Base-by-base conservation (phyloP, 2,329 filamentous ascomycete species). In the Penicillium sp. region DNA sequence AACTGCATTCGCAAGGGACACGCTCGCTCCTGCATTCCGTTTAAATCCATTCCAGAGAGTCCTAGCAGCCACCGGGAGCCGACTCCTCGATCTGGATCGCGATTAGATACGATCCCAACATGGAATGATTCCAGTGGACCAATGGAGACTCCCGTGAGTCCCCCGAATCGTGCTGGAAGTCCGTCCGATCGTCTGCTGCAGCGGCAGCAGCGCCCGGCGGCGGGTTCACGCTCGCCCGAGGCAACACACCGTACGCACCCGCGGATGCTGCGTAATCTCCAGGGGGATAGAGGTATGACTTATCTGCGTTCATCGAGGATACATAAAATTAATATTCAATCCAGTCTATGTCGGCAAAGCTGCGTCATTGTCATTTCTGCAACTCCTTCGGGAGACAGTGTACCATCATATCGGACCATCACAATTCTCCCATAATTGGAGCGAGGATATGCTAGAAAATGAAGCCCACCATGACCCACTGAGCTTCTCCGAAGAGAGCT, bases 361-460 rank as follows among this genome's bases (percentile, higher is more conserved):
- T 8, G 70, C 70, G 2, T 72, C 70, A 73, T 70, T 86, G 14
- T 85, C 83, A 0, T 86, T 86, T 56, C 69, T 86, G 1, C 81
- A 85, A 55, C 76, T 84, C 35, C 72, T 84, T 14, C 76, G 81
- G 14, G 74, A 79, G 80, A 60, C 66, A 1, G 68, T 73, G 26
- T 77, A 78, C 10, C 78, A 79, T 31, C 77, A 83, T 57, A 82
- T 84, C 54, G 82, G 82, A 0, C 81, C 81, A 1, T 83, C 81
- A 0, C 75, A 78, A 16, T 85, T 84, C 64, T 82, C 82, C 0
- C 77, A 84, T 54, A 79, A 78, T 21, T 76, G 76, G 42, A 78
- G 76, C n/a, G 78, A 83, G 52, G 78, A 75, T 35, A 83, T 84
- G 80, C 77, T 84, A 1, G 82, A 85, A 63, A 78, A 76, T 16